A percentile compares a stretch with the other conserved stretches of the same genome.
These are phyloP conservation scores for Cucumis melo DNA, from an alignment of 306 rosid genomes.

Conservation along the genomic window DNA sequence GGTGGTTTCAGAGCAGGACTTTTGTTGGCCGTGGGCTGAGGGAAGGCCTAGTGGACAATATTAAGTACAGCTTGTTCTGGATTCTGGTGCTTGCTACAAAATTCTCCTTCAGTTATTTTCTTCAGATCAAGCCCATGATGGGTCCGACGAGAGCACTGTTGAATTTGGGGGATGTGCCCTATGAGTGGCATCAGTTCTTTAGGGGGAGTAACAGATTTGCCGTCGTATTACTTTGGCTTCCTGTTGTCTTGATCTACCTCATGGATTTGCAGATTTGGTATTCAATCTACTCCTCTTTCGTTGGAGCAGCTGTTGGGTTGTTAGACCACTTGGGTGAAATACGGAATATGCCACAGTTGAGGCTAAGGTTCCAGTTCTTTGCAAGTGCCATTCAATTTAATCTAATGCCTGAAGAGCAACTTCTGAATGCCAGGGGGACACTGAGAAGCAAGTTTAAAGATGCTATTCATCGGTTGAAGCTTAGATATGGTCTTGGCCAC, in stretches of 20 bases:
- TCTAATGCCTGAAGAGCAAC: conserved; percentile 95
- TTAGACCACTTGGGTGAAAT: conserved; percentile 91
- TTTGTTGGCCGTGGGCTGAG: conserved; percentile 96
- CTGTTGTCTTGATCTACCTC: conserved; percentile 72
- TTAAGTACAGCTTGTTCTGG: conserved; percentile 76
- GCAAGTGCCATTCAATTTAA: conserved; percentile 92
- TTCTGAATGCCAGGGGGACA: conserved; percentile 65
- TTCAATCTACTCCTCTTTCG: conserved; percentile 78
- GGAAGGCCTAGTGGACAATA: conserved; percentile 76
- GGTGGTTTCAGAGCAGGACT: conserved; percentile 90
- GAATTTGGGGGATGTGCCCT: conserved; percentile 22
- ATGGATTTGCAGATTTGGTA: conserved; percentile 96
- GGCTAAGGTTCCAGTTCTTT: conserved; percentile 91
- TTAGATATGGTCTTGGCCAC: conserved; percentile 90
- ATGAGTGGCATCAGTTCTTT: conserved; percentile 57
- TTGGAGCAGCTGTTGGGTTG: conserved; percentile 75
- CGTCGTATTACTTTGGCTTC: conserved; percentile 69
- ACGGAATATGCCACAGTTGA: conserved; percentile 73
- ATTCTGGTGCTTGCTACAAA: conserved; percentile 65
- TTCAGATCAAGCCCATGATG: conserved; percentile 87
- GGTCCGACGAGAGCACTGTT: conserved; percentile 49
- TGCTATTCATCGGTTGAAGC: conserved; percentile 77
- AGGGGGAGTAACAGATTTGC: conserved; percentile 45
- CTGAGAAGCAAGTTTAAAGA: conserved; percentile 71
- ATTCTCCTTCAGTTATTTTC: conserved; percentile 71